Conservation (phyloP, 2,329 filamentous ascomycete genomes). For the Sphaerulina populicola region DNA sequence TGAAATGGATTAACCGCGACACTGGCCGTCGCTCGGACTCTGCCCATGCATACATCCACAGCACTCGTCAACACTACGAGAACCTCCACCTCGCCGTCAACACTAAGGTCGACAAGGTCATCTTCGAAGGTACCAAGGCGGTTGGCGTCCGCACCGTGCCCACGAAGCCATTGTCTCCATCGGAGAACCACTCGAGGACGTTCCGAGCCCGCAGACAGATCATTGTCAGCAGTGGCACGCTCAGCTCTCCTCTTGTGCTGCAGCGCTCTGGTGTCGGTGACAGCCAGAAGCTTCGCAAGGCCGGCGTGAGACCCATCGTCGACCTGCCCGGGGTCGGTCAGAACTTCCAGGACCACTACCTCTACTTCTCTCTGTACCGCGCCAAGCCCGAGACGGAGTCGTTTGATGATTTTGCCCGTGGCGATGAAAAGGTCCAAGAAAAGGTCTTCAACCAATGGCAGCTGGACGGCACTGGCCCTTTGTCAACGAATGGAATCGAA, state of each 20-base stretch:
- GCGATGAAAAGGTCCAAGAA: slow-evolving; percentile 64
- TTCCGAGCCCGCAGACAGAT: slow-evolving; percentile 66
- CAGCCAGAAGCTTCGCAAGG: slow-evolving; percentile 60
- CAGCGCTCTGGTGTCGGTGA: slow-evolving; percentile 66
- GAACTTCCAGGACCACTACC: slow-evolving; percentile 70
- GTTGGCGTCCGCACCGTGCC: slow-evolving; percentile 63
- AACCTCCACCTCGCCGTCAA: slow-evolving; percentile 67
- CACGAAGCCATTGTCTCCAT: slow-evolving; percentile 58
- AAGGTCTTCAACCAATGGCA: slow-evolving; percentile 70
- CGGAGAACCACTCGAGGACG: slow-evolving; percentile 45
- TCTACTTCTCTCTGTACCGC: slow-evolving; percentile 62
- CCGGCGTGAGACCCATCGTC: slow-evolving; percentile 59
- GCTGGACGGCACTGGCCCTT: slow-evolving; percentile 65
- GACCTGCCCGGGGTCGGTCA: slow-evolving; percentile 65
- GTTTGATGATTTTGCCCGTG: slow-evolving; percentile 72
- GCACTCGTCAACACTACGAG: slow-evolving; percentile 59
- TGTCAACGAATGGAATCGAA: slow-evolving; percentile 72
- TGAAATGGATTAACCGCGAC: slow-evolving; percentile 73
- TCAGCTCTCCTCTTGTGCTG: slow-evolving; percentile 66
- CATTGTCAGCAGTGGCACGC: slow-evolving; percentile 62
- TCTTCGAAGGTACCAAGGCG: slow-evolving; percentile 63
- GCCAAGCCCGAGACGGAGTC: slow-evolving; percentile 68
- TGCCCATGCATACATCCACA: slow-evolving; percentile 70
- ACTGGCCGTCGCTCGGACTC: slow-evolving; percentile 67
- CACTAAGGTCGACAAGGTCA: slow-evolving; percentile 69